These are phyloP conservation scores for Colletotrichum simmondsii DNA, from an alignment of 2,329 filamentous ascomycete species.

Conservation along the genomic window DNA sequence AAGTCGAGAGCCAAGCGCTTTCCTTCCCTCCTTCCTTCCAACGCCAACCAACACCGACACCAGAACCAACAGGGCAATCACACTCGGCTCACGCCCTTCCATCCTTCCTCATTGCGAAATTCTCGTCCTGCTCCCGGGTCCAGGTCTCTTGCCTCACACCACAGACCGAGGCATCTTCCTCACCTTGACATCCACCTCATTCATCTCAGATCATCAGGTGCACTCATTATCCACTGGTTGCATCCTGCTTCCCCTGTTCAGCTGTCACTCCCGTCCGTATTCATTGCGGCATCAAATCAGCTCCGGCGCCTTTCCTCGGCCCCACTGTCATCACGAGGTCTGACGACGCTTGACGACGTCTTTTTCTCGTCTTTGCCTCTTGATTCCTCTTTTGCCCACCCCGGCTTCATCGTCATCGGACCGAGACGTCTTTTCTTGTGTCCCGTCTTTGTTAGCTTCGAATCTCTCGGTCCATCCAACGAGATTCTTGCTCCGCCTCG, in stretches of 20 bases:
- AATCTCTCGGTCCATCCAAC: conserved; percentile 9
- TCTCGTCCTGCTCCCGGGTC: background rate
- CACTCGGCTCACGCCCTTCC: background rate
- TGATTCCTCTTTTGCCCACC: conserved; percentile 21
- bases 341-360: conserved; percentile 13
- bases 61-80: background rate
- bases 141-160: background rate
- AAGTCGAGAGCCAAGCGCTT: conserved; percentile 21
- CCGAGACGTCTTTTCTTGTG: background rate
- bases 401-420: conserved; percentile 12
- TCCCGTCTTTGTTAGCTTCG: conserved; percentile 8
- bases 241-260: conserved; percentile 18
- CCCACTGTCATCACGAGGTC: conserved; percentile 18
- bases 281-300: background rate
- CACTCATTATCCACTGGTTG: background rate
- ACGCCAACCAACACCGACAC: background rate
- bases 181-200: conserved; percentile 9
- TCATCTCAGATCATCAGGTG: background rate
- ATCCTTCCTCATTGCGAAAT: background rate
- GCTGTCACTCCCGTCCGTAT: background rate
- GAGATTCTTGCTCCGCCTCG: conserved; percentile 2
- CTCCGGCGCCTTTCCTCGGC: background rate
- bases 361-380: conserved; percentile 17
- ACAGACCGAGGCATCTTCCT: background rate
- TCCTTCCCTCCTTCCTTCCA: background rate